Evolutionary conservation across 768 basidiomycete genomes (phyloP).

Genomic region (Agaricus subrufescens): DNA sequence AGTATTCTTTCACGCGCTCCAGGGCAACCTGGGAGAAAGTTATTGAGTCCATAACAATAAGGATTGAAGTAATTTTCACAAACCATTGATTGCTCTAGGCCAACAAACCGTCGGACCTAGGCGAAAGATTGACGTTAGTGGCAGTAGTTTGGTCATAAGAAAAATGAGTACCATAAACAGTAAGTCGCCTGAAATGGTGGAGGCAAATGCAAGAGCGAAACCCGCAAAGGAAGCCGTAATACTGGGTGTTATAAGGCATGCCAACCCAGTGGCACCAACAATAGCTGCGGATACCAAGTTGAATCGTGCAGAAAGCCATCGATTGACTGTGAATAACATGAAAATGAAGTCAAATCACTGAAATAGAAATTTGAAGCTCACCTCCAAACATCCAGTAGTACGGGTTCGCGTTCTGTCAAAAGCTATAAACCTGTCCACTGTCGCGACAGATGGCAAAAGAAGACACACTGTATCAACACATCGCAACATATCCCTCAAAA

Average conservation of each 20-base stretch:
- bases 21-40: conserved; percentile 55
- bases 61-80: conserved; percentile 5
- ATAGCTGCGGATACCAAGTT: conserved; percentile 71
- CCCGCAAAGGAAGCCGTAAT: conserved; percentile 82
- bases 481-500: conserved; percentile 77
- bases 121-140: neutral
- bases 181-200: conserved; percentile 68
- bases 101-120: conserved; percentile 75
- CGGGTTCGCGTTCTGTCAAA: conserved; percentile 51
- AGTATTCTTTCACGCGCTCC: conserved; percentile 90
- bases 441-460: conserved; percentile 1
- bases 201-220: conserved; percentile 82
- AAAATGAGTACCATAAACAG: conserved; percentile 49
- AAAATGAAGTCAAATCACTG: neutral
- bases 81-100: conserved; percentile 91
- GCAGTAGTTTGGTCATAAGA: neutral
- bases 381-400: conserved; percentile 93
- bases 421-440: neutral
- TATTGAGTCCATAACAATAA: neutral
- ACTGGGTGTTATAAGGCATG: conserved; percentile 61
- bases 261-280: conserved; percentile 66
- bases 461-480: conserved; percentile 68
- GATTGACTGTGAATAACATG: conserved; percentile 53
- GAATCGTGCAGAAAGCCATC: conserved; percentile 89
- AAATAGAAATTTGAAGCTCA: conserved; percentile 20